These are phyloP conservation scores for Spergularia marina DNA, from an alignment of 148 eudicot genomes.

Conservation along the genomic window DNA sequence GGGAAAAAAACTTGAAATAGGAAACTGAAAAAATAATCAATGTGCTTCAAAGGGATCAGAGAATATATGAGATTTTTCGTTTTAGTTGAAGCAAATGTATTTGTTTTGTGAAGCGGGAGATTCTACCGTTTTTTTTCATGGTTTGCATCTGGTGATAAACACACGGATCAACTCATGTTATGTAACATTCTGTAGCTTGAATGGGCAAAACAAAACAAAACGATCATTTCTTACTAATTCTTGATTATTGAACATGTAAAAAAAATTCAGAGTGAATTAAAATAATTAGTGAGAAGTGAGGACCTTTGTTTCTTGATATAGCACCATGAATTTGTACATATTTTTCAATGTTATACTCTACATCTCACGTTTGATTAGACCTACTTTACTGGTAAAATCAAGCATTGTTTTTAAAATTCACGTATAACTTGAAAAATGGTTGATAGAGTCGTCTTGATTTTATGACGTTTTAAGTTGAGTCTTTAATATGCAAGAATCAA, in stretches of 20 bases:
- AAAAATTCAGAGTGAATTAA: not conserved
- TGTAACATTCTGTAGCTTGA: conserved; percentile 29
- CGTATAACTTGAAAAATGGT: too few relatives aligned
- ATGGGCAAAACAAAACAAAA: not conserved
- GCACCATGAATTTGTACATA: too few relatives aligned
- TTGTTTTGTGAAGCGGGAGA: conserved; percentile 30
- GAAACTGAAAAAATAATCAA: not conserved
- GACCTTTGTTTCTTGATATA: too few relatives aligned
- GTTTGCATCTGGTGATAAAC: conserved; percentile 37
- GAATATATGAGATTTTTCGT: conserved; percentile 10
- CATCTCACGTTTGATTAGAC: too few relatives aligned
- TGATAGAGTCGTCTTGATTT: too few relatives aligned
- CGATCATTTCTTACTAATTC: not conserved
- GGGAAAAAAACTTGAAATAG: not conserved
- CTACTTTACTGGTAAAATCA: too few relatives aligned
- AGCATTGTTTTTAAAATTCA: too few relatives aligned
- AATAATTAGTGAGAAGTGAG: too few relatives aligned
- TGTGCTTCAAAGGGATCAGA: conserved; percentile 17
- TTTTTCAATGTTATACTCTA: too few relatives aligned
- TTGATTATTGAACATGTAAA: not conserved
- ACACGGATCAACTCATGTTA: conserved; percentile 51
- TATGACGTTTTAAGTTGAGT: too few relatives aligned
- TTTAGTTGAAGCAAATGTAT: conserved; percentile 24
- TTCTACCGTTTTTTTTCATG: conserved; percentile 41
- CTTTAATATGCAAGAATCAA: too few relatives aligned